phyloP scores from a whole-genome alignment of 2,329 filamentous ascomycete species.

The Cryphonectria naterciae region DNA sequence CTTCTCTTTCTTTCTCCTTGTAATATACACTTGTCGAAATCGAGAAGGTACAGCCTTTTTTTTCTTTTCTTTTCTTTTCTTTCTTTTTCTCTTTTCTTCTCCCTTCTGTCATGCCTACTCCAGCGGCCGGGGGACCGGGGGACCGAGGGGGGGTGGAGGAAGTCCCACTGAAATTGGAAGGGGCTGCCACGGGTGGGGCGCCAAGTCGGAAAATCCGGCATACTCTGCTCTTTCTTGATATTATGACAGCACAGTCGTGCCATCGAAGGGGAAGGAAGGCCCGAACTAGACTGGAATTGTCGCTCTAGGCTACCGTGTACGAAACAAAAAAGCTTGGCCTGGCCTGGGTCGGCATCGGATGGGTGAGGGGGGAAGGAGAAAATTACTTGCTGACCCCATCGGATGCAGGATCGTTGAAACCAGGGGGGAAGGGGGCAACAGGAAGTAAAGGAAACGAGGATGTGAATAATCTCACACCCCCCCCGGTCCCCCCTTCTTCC shows the following conservation, averaged over 20 bases:
- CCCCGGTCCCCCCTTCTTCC: too few species aligned
- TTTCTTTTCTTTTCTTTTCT: not conserved
- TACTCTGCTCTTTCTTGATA: too few species aligned
- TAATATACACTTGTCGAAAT: slow-evolving; percentile 3
- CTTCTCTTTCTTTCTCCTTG: not conserved
- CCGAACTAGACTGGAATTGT: not conserved
- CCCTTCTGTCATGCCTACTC: not conserved
- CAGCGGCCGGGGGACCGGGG: not conserved
- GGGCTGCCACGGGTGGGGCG: not conserved
- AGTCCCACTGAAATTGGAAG: not conserved
- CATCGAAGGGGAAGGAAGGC: not conserved
- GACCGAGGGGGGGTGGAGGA: too few species aligned
- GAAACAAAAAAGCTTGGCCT: not conserved
- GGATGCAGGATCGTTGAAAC: not conserved
- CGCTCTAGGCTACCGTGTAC: not conserved
- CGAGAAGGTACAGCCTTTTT: not conserved
- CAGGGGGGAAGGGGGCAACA: not conserved
- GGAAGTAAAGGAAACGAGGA: not conserved
- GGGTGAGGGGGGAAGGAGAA: not conserved
- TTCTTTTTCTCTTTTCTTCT: not conserved
- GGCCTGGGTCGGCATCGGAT: not conserved
- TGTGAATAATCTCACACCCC: too few species aligned
- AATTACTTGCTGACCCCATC: not conserved
- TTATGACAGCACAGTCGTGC: not conserved
- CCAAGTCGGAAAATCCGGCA: slow-evolving; percentile 2